Conservation (phyloP, 192 early-diverging fungal species). For the Phlyctochytrium arcticum region DNA sequence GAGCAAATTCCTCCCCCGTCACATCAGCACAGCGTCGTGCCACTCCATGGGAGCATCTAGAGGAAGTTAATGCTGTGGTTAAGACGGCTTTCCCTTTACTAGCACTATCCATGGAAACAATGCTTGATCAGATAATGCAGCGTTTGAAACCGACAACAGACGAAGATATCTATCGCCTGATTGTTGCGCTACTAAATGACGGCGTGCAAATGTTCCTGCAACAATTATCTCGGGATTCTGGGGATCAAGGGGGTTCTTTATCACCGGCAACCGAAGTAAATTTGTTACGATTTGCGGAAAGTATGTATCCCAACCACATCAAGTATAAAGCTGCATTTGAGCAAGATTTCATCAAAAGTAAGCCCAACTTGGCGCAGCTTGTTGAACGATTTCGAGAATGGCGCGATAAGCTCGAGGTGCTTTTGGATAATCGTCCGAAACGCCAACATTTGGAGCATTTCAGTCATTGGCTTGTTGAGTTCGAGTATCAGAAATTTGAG, state of each 20-base stretch:
- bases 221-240: constrained; percentile 66
- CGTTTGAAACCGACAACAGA: constrained; percentile 90
- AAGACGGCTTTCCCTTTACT: constrained; percentile 94
- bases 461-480: constrained; percentile 92
- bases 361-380: constrained; percentile 78
- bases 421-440: constrained; percentile 77
- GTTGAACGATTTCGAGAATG: constrained; percentile 85
- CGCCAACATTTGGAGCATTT: constrained; percentile 81
- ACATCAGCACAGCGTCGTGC: background rate
- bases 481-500: constrained; percentile 98
- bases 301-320: constrained; percentile 70
- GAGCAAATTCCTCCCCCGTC: background rate
- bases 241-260: constrained; percentile 56
- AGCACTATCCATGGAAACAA: constrained; percentile 94
- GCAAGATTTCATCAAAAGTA: constrained; percentile 85
- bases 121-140: constrained; percentile 96
- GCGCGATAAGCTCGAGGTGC: constrained; percentile 88
- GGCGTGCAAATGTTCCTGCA: constrained; percentile 67
- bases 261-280: constrained; percentile 71
- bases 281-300: constrained; percentile 84
- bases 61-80: constrained; percentile 91
- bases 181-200: constrained; percentile 88
- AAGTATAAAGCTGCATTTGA: constrained; percentile 75
- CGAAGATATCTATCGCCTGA: constrained; percentile 96
- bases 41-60: constrained; percentile 78